Conservation (phyloP, 2,329 filamentous ascomycete genomes). For the Aspergillus costaricaensis region DNA sequence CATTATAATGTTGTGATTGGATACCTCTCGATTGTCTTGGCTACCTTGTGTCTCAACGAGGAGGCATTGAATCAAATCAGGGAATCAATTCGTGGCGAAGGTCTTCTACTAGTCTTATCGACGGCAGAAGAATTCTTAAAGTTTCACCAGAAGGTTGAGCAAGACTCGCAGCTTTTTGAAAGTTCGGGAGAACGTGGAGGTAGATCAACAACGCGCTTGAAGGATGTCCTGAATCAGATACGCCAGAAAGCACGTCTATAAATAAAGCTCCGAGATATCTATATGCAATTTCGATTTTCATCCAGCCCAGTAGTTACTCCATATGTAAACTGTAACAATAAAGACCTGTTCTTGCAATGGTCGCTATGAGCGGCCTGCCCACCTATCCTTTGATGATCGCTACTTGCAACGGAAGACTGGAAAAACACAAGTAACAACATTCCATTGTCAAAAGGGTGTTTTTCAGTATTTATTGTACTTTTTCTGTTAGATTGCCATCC, state of each 20-base stretch:
- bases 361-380: too few species aligned
- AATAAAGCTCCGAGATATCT: background rate
- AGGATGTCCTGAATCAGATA: conserved; percentile 54
- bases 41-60: conserved; percentile 70
- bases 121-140: conserved; percentile 64
- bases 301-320: too few species aligned
- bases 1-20: conserved; percentile 81
- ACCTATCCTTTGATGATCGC: too few species aligned
- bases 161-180: conserved; percentile 42
- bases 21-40: conserved; percentile 81
- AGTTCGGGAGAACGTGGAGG: conserved; percentile 52
- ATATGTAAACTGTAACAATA: too few species aligned
- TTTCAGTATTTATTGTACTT: background rate
- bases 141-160: conserved; percentile 62
- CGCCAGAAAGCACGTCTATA: background rate
- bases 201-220: conserved; percentile 57
- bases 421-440: too few species aligned
- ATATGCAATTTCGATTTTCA: background rate
- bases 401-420: too few species aligned
- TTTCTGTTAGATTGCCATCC: too few species aligned
- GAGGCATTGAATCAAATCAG: conserved; percentile 48
- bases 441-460: too few species aligned
- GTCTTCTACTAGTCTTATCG: conserved; percentile 54
- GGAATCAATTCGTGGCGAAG: conserved; percentile 47
- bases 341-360: too few species aligned